phyloP scores from a whole-genome alignment of 2,329 filamentous ascomycete genomes.

The Penicillium thymicola region DNA sequence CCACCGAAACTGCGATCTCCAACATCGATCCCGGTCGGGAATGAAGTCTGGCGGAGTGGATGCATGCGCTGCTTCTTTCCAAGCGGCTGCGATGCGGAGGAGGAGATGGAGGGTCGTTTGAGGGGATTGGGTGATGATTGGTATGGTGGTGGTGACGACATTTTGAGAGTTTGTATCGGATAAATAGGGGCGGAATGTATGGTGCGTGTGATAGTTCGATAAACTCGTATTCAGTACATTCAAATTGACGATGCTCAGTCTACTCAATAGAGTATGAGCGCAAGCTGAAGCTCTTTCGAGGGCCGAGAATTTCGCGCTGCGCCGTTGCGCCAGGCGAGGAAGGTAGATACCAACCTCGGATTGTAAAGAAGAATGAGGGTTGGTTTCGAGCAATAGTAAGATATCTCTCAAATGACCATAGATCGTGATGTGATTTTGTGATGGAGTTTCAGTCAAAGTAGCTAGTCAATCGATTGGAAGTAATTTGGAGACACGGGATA shows the following conservation, averaged over 20 bases:
- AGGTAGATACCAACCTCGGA: background rate
- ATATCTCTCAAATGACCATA: background rate
- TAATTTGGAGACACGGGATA: slow-evolving; percentile 5
- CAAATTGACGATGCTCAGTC: background rate
- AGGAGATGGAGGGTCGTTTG: slow-evolving; percentile 44
- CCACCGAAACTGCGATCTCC: slow-evolving; percentile 31
- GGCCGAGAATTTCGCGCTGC: background rate
- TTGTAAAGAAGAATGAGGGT: background rate
- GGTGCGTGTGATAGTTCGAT: too few relatives aligned
- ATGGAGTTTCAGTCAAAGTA: background rate
- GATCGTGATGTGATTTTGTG: background rate
- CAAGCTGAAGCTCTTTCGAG: slow-evolving; percentile 1
- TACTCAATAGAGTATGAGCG: background rate
- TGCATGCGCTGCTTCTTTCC: slow-evolving; percentile 40
- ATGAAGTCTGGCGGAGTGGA: slow-evolving; percentile 48
- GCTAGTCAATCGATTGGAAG: background rate
- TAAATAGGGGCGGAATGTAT: background rate
- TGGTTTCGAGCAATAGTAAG: background rate
- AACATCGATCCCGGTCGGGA: slow-evolving; percentile 36
- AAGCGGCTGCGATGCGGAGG: slow-evolving; percentile 32
- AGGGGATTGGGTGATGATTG: slow-evolving; percentile 33
- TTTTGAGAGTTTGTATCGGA: slow-evolving; percentile 18
- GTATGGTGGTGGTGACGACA: slow-evolving; percentile 40
- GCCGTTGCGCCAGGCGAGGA: background rate
- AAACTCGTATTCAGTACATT: background rate